Base-by-base conservation (phyloP, 495 filamentous ascomycete genomes). In the Talaromyces ruber region DNA sequence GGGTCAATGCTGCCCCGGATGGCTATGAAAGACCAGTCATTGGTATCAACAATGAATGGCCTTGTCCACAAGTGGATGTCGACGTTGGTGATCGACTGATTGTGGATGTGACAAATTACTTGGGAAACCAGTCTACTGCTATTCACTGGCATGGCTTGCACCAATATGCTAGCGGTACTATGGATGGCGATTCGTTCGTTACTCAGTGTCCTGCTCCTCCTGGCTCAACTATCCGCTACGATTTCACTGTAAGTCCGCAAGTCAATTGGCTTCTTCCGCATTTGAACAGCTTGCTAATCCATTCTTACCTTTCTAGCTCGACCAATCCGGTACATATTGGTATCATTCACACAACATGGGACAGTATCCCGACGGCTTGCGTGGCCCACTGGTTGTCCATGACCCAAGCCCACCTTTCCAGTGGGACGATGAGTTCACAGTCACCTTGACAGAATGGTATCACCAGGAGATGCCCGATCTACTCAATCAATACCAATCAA, bases 41-140 rank as follows among this genome's bases (percentile, higher is more conserved):
- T 69, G 88, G 89, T 59, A 91, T 94, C 79, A 96, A 96, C 66
- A 82, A 81, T 2, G 72, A 89, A 80, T 94, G 89, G 89, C 90
- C 91, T 0, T 76, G 86, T 57, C 90, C 89, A 4, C 74, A 76
- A 45, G 86, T 93, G 30, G 81, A 84, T 50, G 88, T 84, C 39
- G 83, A 83, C 11, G 71, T 88, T 3, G 91, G 91, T 59, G 92
- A 95, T 68, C 78, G 79, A 11, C 59, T 96, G 45, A 77, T 96
- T 59, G 80, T 93, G 61, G 86, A 92, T 65, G 81, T 91, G 56
- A 71, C 85, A 64, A 96, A 95, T 68, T 74, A 81, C 24, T 81
- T 96, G 3, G 88, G 87, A 21, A 88, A 93, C 60, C 81, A 92
- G 66, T 79, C 81, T 18, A 91, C 88, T 1, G 85, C 84, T 59